A percentile compares a stretch with the other conserved stretches of the same genome.
These are phyloP conservation scores for Podaxis sp. DNA, from an alignment of 768 basidiomycete genomes.

Conservation along the genomic window DNA sequence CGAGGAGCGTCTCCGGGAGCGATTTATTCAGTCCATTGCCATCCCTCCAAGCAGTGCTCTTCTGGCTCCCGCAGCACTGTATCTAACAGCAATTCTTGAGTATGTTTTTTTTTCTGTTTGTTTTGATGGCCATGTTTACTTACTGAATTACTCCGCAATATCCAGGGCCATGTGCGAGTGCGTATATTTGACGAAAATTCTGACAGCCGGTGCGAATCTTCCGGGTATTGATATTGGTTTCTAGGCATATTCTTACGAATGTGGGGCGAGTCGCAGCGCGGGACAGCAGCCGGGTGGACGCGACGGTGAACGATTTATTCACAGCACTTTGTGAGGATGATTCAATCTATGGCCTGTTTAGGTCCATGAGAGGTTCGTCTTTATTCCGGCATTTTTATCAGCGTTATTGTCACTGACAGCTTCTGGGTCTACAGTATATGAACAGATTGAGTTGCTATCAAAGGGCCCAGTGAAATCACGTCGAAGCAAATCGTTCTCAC, in stretches of 20 bases:
- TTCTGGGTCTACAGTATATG: slow-evolving; percentile 52
- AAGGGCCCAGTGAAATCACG: slow-evolving; percentile 47
- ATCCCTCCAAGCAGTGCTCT: slow-evolving; percentile 49
- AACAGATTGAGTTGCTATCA: slow-evolving; percentile 69
- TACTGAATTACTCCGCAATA: slow-evolving; percentile 21
- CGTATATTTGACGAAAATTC: slow-evolving; percentile 28
- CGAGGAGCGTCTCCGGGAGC: slow-evolving; percentile 58
- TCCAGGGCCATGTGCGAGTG: slow-evolving; percentile 84
- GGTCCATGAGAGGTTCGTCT: slow-evolving; percentile 71
- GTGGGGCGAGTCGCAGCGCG: slow-evolving; percentile 82
- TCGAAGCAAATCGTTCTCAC: slow-evolving; percentile 67
- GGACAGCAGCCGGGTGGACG: slow-evolving; percentile 75
- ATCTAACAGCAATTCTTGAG: slow-evolving; percentile 92
- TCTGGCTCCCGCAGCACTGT: slow-evolving; percentile 79
- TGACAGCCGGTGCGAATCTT: background rate
- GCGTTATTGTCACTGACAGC: slow-evolving; percentile 10
- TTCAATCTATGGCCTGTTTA: slow-evolving; percentile 79
- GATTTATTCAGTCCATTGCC: slow-evolving; percentile 48
- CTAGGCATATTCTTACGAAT: slow-evolving; percentile 79
- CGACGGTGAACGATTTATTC: slow-evolving; percentile 79
- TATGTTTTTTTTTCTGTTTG: slow-evolving; percentile 39
- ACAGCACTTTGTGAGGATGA: slow-evolving; percentile 89
- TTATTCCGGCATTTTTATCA: slow-evolving; percentile 24
- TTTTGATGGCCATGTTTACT: slow-evolving; percentile 14
- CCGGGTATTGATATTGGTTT: slow-evolving; percentile 11